A percentile compares a stretch with the other conserved stretches of the same genome.
Evolutionary conservation across 768 basidiomycete species (phyloP).

Genomic region (Trametes maxima): DNA sequence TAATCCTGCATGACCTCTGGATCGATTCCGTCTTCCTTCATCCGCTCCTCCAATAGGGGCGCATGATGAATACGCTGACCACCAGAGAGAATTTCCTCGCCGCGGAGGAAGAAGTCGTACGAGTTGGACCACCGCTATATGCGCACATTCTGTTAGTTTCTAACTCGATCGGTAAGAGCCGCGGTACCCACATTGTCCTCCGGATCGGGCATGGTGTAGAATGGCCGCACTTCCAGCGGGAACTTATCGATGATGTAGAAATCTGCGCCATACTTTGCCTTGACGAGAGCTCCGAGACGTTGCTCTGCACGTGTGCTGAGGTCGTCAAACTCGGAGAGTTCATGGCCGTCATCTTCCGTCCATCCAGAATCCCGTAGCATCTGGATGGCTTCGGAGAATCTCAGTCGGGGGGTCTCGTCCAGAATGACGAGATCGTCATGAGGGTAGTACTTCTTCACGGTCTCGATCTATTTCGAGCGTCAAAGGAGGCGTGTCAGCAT

Average conservation of each 20-base stretch:
- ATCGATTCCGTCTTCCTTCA: constrained; percentile 84
- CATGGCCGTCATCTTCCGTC: constrained; percentile 35
- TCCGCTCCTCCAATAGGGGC: constrained; percentile 75
- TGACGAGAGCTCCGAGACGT: constrained; percentile 87
- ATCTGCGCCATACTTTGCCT: constrained; percentile 93
- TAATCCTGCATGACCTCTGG: constrained; percentile 92
- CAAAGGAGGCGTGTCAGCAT: not conserved
- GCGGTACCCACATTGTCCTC: constrained; percentile 67
- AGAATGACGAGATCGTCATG: constrained; percentile 57
- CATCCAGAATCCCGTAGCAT: constrained; percentile 52
- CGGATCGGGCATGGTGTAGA: constrained; percentile 99
- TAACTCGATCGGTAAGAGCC: constrained; percentile 8
- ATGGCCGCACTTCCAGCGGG: constrained; percentile 90
- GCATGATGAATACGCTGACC: constrained; percentile 97
- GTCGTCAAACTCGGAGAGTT: constrained; percentile 49
- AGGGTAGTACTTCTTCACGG: constrained; percentile 51
- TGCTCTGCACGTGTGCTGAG: constrained; percentile 93
- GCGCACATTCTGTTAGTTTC: not conserved
- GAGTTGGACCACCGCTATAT: constrained; percentile 87
- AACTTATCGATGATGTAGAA: constrained; percentile 99
- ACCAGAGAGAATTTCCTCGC: constrained; percentile 97
- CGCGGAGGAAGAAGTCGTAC: constrained; percentile 99
- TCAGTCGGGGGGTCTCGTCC: constrained; percentile 54
- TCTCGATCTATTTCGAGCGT: constrained; percentile 34
- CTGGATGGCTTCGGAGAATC: constrained; percentile 52